These are phyloP conservation scores for Aspergillus sp. DNA, from an alignment of 2,329 filamentous ascomycete species.

Conservation along the genomic window DNA sequence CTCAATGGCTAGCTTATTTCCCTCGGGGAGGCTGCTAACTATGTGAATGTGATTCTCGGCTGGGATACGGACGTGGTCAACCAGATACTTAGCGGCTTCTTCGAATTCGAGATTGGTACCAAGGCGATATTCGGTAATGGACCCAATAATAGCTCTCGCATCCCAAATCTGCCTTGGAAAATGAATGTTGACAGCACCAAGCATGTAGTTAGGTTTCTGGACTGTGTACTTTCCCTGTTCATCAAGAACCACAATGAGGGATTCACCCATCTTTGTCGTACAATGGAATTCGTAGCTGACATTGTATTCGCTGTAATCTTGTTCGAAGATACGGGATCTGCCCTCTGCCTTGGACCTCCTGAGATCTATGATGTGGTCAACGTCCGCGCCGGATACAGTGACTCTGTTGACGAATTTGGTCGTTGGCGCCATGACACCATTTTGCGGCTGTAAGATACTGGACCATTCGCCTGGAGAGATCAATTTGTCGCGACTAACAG, in stretches of 20 bases:
- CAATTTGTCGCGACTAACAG: conserved; percentile 18
- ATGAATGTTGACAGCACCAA: conserved; percentile 45
- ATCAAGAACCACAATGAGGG: conserved; percentile 40
- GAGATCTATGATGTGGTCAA: conserved; percentile 44
- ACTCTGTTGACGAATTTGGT: conserved; percentile 43
- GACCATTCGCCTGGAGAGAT: conserved; percentile 35
- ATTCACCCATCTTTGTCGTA: conserved; percentile 32
- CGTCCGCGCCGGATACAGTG: conserved; percentile 46
- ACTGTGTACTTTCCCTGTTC: conserved; percentile 36
- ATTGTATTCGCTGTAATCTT: conserved; percentile 25
- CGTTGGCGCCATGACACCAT: conserved; percentile 31
- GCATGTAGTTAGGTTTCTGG: conserved; percentile 27
- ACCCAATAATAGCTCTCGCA: conserved; percentile 38
- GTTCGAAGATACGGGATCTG: conserved; percentile 33
- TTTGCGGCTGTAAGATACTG: conserved; percentile 37
- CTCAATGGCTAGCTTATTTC: conserved; percentile 30
- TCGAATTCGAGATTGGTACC: conserved; percentile 32
- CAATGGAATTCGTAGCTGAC: conserved; percentile 48
- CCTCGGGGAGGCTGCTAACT: conserved; percentile 31
- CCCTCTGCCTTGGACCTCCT: conserved; percentile 28
- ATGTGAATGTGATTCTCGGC: conserved; percentile 35
- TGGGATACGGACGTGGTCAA: conserved; percentile 40
- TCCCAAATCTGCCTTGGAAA: conserved; percentile 48
- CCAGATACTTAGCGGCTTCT: conserved; percentile 35
- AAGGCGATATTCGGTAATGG: conserved; percentile 29